Evolutionary conservation across 768 basidiomycete genomes (phyloP).

Genomic region (Rhizopogon sp.): DNA sequence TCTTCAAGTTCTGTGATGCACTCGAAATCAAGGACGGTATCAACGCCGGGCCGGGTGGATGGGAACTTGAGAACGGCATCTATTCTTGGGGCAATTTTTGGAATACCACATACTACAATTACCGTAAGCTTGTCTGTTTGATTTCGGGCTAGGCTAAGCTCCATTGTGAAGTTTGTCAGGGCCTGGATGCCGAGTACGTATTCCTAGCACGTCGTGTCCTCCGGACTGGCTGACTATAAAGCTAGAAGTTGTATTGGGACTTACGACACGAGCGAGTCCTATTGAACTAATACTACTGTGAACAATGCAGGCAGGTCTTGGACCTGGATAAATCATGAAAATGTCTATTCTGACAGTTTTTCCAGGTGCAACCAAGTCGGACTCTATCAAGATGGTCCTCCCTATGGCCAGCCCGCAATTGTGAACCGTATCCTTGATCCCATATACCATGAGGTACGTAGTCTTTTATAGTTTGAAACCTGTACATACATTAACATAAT

Average conservation of each 20-base stretch:
- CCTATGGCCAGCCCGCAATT: constrained; percentile 27
- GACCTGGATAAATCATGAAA: constrained; percentile 72
- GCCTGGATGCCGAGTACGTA: constrained; percentile 41
- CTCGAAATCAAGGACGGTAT: constrained; percentile 34
- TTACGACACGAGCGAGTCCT: constrained; percentile 32
- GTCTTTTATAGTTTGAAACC: too few relatives aligned
- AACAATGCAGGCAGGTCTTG: constrained; percentile 59
- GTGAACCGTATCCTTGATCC: constrained; percentile 28
- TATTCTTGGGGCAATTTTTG: constrained; percentile 58
- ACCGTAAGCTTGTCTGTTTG: constrained; percentile 52
- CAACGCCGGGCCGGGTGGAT: constrained; percentile 43
- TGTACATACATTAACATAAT: background rate
- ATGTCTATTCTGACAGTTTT: background rate
- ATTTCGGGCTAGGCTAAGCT: too few relatives aligned
- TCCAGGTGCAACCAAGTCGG: constrained; percentile 68
- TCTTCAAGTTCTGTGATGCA: constrained; percentile 37
- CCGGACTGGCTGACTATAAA: constrained; percentile 28
- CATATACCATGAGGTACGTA: constrained; percentile 20
- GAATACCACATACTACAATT: constrained; percentile 40
- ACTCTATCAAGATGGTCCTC: constrained; percentile 36
- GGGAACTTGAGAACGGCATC: constrained; percentile 60
- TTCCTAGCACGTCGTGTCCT: background rate
- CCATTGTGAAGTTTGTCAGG: too few relatives aligned
- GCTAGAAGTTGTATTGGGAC: constrained; percentile 37
- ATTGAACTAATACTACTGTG: constrained; percentile 51